A percentile compares a stretch with the other conserved stretches of the same genome.
phyloP scores from a whole-genome alignment of 768 basidiomycete species.

The Tulasnella sp. region DNA sequence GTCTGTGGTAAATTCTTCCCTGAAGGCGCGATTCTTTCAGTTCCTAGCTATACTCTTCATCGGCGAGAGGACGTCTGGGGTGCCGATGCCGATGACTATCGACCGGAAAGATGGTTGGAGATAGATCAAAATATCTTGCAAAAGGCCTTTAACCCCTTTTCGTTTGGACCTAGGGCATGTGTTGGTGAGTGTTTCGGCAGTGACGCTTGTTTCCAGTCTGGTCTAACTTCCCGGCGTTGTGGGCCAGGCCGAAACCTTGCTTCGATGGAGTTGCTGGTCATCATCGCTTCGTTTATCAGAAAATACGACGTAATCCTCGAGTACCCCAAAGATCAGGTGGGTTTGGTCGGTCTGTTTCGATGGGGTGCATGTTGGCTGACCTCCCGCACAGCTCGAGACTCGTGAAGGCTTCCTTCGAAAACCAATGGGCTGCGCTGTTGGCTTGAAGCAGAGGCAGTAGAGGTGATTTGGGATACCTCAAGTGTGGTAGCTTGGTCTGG shows the following conservation, averaged over 20 bases:
- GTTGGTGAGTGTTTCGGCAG: constrained; percentile 51
- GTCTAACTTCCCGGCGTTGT: background rate
- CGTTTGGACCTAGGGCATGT: constrained; percentile 76
- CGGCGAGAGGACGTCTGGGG: constrained; percentile 72
- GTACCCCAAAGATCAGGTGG: constrained; percentile 52
- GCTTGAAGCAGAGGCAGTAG: constrained; percentile 54
- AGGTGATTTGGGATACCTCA: background rate
- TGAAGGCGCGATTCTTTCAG: constrained; percentile 70
- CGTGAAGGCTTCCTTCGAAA: constrained; percentile 86
- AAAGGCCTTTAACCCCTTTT: constrained; percentile 81
- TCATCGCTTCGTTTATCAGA: constrained; percentile 73
- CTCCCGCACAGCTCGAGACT: constrained; percentile 54
- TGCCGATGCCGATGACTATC: constrained; percentile 61
- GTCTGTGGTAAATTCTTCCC: constrained; percentile 55
- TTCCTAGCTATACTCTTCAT: constrained; percentile 81
- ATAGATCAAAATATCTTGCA: constrained; percentile 56
- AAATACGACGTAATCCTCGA: constrained; percentile 71
- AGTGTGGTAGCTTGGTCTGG: background rate
- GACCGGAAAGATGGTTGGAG: constrained; percentile 52
- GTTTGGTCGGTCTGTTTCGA: constrained; percentile 32
- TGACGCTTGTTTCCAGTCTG: background rate
- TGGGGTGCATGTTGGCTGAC: constrained; percentile 29
- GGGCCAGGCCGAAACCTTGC: constrained; percentile 53
- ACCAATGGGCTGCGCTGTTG: constrained; percentile 66
- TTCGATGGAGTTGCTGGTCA: constrained; percentile 70